Evolutionary conservation across 805 yeast species (phyloP), one percentile per base, ranked within the genome.

Genomic region (Priceomyces carsonii): DNA sequence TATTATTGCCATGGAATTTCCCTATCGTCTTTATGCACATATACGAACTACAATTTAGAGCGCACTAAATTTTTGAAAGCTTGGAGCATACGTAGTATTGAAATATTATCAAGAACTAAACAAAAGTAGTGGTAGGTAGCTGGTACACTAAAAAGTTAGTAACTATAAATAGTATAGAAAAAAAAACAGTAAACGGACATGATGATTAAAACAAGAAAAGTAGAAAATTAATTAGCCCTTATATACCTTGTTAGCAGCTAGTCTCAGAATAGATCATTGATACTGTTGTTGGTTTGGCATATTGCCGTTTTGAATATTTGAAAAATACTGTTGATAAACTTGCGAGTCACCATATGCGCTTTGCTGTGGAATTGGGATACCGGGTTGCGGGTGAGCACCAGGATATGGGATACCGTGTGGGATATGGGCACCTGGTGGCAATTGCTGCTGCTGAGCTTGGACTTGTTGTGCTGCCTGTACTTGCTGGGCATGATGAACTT

Each of bases 291-390:
- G 73, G 55, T 67, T 68, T 31, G 65, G 72, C 38, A 67, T 53
- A 53, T 62, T 66, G 31, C 70, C 69, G 39, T 74, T 70, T 55
- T 73, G 76, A 57, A 75, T 69, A 46, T 69, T 75, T 45, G 75
- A 71, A 52, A 80, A 77, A 58, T 79, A 80, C 46, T 78, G 83
- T 57, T 79, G 80, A 48, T 80, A 79, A 35, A 77, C 83, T 44
- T 75, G 78, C 32, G 75, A 73, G 46, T 73, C 76, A 43, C 73
- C 59, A 45, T 73, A 76, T 6, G 34, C 27, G 31, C 71, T 69
- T 47, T 62, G 68, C 17, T 70, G 60, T 37, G 76, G 73, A 50
- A 71, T 60, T 40, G 69, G 69, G 39, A 63, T 64, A 4, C 54
- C 47, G 18, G 57, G 64, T 47, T 47, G 69, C 14, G 67, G 70